Evolutionary conservation across 192 early-diverging fungal genomes (phyloP).

Genomic region (Cetraspora pellucida): DNA sequence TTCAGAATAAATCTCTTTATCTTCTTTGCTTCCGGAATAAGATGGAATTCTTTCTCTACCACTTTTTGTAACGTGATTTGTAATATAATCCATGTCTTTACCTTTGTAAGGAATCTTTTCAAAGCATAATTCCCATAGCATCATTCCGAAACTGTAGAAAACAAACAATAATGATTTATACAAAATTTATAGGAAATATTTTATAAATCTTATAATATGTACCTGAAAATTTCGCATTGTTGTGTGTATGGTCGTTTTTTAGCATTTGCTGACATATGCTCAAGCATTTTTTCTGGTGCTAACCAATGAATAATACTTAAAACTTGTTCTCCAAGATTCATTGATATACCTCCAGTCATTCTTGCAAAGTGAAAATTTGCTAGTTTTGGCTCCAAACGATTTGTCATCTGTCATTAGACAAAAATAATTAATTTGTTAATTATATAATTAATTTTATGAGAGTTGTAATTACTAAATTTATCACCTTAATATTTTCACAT

Average conservation of each 20-base stretch:
- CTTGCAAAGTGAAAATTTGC: slow-evolving; percentile 6
- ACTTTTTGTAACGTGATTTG: slow-evolving; percentile 4
- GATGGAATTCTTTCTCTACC: not conserved
- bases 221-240: slow-evolving; percentile 1
- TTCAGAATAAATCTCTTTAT: not conserved
- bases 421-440: not conserved
- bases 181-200: not conserved
- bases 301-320: not conserved
- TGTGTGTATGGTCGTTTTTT: slow-evolving; percentile 1
- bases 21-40: not conserved
- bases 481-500: slow-evolving; percentile 10
- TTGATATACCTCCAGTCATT: not conserved
- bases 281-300: not conserved
- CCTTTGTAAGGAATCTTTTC: slow-evolving; percentile 3
- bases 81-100: not conserved
- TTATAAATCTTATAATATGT: not conserved
- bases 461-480: not conserved
- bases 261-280: not conserved
- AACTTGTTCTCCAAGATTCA: not conserved
- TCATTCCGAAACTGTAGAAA: slow-evolving; percentile 15
- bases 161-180: not conserved
- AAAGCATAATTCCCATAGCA: slow-evolving; percentile 13
- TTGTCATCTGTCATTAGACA: not conserved
- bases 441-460: not conserved
- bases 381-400: not conserved